phyloP scores from a whole-genome alignment of 2,329 filamentous ascomycete genomes.

The Calycina marina region DNA sequence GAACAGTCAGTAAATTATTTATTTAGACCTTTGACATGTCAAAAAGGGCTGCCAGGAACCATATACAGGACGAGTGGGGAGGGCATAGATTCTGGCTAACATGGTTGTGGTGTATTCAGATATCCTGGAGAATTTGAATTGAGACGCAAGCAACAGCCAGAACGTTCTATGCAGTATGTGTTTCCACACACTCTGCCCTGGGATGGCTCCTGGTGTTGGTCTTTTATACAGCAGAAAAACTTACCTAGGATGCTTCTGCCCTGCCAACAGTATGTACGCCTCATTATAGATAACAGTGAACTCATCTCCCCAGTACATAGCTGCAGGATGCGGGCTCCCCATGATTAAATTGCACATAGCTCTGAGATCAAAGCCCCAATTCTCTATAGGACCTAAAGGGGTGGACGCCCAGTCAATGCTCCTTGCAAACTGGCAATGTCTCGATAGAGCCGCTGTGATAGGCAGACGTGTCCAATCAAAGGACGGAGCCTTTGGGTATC shows the following conservation, averaged over 20 bases:
- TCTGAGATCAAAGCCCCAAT: conserved; percentile 57
- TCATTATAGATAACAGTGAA: conserved; percentile 59
- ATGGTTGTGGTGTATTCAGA: no score
- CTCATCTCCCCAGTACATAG: conserved; percentile 68
- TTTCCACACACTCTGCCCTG: no score
- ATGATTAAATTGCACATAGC: conserved; percentile 73
- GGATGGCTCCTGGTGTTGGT: no score
- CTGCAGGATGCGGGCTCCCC: conserved; percentile 59
- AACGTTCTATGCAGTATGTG: no score
- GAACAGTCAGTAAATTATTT: no score
- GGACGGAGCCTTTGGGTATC: conserved; percentile 11
- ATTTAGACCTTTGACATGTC: no score
- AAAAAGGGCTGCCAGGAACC: no score
- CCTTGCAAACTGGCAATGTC: conserved; percentile 60
- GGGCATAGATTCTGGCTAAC: no score
- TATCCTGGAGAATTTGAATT: no score
- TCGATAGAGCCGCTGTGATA: conserved; percentile 44
- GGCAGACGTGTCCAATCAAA: conserved; percentile 76
- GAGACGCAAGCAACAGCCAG: no score
- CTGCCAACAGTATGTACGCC: conserved; percentile 54
- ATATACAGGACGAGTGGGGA: no score
- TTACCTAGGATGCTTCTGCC: conserved; percentile 62
- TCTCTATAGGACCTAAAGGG: conserved; percentile 58
- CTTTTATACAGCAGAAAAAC: no score
- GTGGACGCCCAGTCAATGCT: conserved; percentile 61